Conservation (phyloP, 2,329 filamentous ascomycete species). For the Arthrobotrys pseudoclavata region DNA sequence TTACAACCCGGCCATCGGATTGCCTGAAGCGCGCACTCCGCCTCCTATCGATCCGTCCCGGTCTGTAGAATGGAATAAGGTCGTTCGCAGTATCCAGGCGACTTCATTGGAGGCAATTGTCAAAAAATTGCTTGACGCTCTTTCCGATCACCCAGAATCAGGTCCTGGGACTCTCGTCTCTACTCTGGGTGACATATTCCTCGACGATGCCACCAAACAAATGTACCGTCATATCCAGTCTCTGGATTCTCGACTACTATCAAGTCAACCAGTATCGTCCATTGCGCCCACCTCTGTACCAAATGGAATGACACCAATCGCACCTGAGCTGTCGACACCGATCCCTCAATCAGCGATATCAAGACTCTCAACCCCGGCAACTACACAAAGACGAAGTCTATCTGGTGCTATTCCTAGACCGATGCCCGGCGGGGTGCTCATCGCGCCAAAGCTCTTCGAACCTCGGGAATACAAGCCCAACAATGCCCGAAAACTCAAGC, state of each 20-base stretch:
- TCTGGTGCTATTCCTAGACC: conserved; percentile 54
- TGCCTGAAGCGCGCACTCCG: conserved; percentile 42
- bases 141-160: conserved; percentile 59
- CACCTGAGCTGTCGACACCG: conserved; percentile 32
- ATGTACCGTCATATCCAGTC: conserved; percentile 47
- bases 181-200: conserved; percentile 54
- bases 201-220: conserved; percentile 59
- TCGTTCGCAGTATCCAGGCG: conserved; percentile 57
- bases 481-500: conserved; percentile 53
- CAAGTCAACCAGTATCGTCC: conserved; percentile 3
- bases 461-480: conserved; percentile 58
- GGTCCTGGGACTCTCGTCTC: conserved; percentile 55
- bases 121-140: conserved; percentile 53
- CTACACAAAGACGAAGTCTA: conserved; percentile 49
- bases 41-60: conserved; percentile 58
- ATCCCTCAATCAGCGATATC: conserved; percentile 27
- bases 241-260: conserved; percentile 31
- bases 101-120: conserved; percentile 57
- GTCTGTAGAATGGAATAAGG: conserved; percentile 59
- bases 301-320: conserved; percentile 47
- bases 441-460: conserved; percentile 56
- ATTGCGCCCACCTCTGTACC: conserved; percentile 25
- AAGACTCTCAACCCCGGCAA: conserved; percentile 39
- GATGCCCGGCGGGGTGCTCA: conserved; percentile 33
- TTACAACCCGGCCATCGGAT: conserved; percentile 40